Base-by-base conservation (phyloP, 1,284 basidiomycete genomes). In the Limonomyces culmigenus region DNA sequence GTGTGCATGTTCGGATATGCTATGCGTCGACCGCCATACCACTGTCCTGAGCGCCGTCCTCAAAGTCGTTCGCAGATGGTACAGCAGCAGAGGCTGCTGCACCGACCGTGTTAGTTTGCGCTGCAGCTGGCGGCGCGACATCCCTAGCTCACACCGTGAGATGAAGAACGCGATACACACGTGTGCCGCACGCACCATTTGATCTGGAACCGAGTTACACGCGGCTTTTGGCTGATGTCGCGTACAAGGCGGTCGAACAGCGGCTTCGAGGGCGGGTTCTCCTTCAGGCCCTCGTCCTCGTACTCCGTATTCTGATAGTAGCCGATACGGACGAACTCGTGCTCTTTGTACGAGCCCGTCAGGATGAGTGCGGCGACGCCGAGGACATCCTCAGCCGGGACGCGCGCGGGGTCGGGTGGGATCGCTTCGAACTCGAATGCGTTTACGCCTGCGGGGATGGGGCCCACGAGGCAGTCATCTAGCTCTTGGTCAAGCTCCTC, bases 251-350 rank as follows among this genome's bases (percentile, higher is more conserved):
- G 65, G 30, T 89, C 80, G 51, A 88, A 85, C 46, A 70, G 58
- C 36, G 88, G 83, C 35, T 66, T 64, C 23, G 59, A 48, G 8
- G 83, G 84, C 12, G 78, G 78, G 13, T 62, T 68, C 48, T 74
- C 69, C 51, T 74, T 81, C 71, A 89, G 75, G 58, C 87, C 86
- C 42, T 92, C 85, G 44, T 83, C 83, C 54, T 96, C 91, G 54
- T 97, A 97, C 53, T 96, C 92, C 34, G 92, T 97, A 54, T 97
- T 95, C 57, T 98, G 95, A 55, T 99, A 99, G 59, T 99, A 98
- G 4, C 95, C 93, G 15, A 99, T 92, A 29, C 93, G 75, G 27
- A 99, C 93, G 55, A 99, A 99, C 55, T 98, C 93, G 50, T 95
- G 89, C 37, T 93, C 91, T 21, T 74, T 74, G 56, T 93, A 84